Evolutionary conservation across 495 filamentous ascomycete species (phyloP), one percentile per base, ranked within the genome.

Genomic region (Entonaema liquescens): DNA sequence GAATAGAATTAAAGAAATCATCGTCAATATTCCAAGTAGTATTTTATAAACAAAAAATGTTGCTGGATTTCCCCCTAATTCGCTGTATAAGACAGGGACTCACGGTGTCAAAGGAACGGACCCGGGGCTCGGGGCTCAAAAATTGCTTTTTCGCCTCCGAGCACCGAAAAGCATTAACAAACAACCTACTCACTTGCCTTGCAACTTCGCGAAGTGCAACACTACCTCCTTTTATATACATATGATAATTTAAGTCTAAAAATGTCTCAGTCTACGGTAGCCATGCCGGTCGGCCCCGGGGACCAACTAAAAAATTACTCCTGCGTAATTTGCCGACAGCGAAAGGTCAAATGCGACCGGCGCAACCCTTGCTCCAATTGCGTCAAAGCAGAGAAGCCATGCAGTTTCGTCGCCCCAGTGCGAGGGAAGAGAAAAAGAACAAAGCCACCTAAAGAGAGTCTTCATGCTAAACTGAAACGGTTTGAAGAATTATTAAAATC

Each of bases 341-440:
- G 91, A 17, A 93, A 93, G 72, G 88, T 93, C 28, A 88, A 86
- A 71, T 93, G 86, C 71, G 82, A 87, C 69, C 73, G 82, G 59
- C 68, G 75, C 38, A 71, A 77, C 28, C 83, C 81, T 11, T 88
- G 86, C 65, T 80, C 80, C 8, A 84, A 83, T 63, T 88, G 85
- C 72, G 64, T 66, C 31, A 86, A 80, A 70, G 74, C 79, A 4
- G 36, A 73, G 7, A 76, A 74, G 9, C 76, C 79, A 38, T 88
- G 85, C 65, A 66, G 80, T 19, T 85, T 81, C 26, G 57, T 77
- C 5, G 65, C 80, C 25, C 81, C 81, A 5, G 68, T 77, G 5
- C 81, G 82, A 3, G 80, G 78, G 52, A 79, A 79, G 50, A 81
- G 82, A 56, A 86, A 84, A 71, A 80, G 79, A 59, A 72, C 74